A percentile compares a stretch with the other conserved stretches of the same genome.
Conservation (phyloP, 805 yeast genomes). For the Saturnispora diversa region DNA sequence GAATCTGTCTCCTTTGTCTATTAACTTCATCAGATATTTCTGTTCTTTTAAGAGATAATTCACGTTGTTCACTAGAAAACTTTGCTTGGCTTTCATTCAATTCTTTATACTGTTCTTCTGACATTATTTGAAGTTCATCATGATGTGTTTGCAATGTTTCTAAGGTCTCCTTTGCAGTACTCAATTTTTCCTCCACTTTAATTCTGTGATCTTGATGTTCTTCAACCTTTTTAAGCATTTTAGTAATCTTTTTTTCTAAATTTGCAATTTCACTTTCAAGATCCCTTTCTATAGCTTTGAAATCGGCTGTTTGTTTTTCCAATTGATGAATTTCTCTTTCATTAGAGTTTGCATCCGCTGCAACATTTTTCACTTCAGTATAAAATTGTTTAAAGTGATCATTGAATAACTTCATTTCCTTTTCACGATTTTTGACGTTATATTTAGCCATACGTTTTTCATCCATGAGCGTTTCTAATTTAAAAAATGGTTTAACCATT, state of each 20-base stretch:
- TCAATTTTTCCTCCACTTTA: background rate
- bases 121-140: slow-evolving; percentile 1
- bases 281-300: background rate
- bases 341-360: slow-evolving; percentile 14
- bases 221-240: background rate
- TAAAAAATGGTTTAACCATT: slow-evolving; percentile 31
- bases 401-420: slow-evolving; percentile 23
- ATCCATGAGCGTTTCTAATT: slow-evolving; percentile 30
- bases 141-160: background rate
- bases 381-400: slow-evolving; percentile 17
- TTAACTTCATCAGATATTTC: background rate
- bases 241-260: background rate
- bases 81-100: background rate
- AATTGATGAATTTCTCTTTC: slow-evolving; percentile 16
- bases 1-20: background rate
- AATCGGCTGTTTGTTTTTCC: slow-evolving; percentile 8
- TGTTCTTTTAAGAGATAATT: background rate
- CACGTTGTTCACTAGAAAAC: background rate
- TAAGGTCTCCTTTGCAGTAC: background rate
- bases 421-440: slow-evolving; percentile 21
- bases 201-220: background rate
- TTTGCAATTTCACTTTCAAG: background rate
- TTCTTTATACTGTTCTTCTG: background rate
- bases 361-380: slow-evolving; percentile 17
- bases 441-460: slow-evolving; percentile 24